Evolutionary conservation across 1,284 basidiomycete species (phyloP), one percentile per base, ranked within the genome.

Genomic region (Papiliotrema laurentii): DNA sequence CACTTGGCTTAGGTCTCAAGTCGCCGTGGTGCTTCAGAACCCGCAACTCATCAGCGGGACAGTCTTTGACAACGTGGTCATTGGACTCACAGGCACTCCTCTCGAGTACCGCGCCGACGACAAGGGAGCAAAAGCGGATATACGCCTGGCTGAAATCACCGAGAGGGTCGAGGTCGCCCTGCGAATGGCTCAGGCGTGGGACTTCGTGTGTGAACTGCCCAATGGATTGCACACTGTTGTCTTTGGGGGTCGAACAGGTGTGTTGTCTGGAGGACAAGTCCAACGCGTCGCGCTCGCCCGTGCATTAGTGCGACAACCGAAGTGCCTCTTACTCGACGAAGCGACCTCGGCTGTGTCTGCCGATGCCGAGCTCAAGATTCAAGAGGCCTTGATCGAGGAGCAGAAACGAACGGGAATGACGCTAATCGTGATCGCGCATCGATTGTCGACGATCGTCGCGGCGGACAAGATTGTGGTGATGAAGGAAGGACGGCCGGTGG

Each of bases 21-120:
- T 77, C 38, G 69, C 73, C 19, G 69, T 76, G 11, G 74, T 76
- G n/a, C 64, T 68, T 6, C 75, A 77, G 50, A 68, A 75, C 33
- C 75, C 75, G 5, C 66, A 72, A 37, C 63, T 78, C 1, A 71
- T 75, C 55, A 69, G 72, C 45, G 69, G 66, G 47, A 67, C 73
- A 1, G 63, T 77, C 26, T 64, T 71, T 24, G 71, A 74, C 28
- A 77, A 77, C 53, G 72, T 77, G 40, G 68, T 69, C 4, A 69
- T 73, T 49, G 76, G 76, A 5, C 55, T 70, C 16, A 63, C 58
- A 5, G 64, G 64, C 10, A 66, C 68, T 2, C 50, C 55, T 2
- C 54, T 57, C 31, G 64, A 66, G 37, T 55, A 63, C 44, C 43
- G 49, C 7, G 38, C 55, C 1, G 54, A 61, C 28, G 45, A 47